Conservation (phyloP, 129 eudicot genomes). For the Ambrosia trifida region DNA sequence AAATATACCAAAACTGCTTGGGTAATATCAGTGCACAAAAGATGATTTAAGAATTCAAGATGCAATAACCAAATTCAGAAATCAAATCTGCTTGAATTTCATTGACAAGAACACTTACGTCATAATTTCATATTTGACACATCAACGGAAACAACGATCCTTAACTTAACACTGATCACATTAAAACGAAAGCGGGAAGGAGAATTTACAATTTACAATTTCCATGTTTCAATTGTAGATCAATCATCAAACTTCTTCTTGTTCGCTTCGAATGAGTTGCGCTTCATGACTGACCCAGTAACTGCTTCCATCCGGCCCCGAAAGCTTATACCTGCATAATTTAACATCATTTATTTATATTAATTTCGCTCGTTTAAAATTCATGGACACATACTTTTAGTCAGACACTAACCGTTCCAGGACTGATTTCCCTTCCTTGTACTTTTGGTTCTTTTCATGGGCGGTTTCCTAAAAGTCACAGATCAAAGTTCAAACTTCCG, state of each 20-base stretch:
- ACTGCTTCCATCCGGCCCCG: slow-evolving; percentile 10
- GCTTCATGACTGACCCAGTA: slow-evolving; percentile 12
- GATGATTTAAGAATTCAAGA: slow-evolving; percentile 6
- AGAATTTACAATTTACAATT: slow-evolving; percentile 14
- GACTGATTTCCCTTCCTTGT: slow-evolving; percentile 97
- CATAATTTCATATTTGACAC: slow-evolving; percentile 4
- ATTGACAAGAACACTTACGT: slow-evolving; percentile 8
- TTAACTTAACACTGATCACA: background rate
- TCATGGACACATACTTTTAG: slow-evolving; percentile 5
- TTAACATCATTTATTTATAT: background rate
- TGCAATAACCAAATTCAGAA: background rate
- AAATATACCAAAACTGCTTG: no score
- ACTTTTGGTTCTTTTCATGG: slow-evolving; percentile 80
- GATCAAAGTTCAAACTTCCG: background rate
- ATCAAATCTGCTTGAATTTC: background rate
- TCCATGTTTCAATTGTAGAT: background rate
- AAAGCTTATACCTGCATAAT: slow-evolving; percentile 10
- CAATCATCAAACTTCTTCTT: slow-evolving; percentile 5
- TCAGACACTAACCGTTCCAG: slow-evolving; percentile 59
- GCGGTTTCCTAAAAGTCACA: slow-evolving; percentile 69
- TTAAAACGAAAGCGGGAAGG: background rate
- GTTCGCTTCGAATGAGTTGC: slow-evolving; percentile 12
- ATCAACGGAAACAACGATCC: background rate
- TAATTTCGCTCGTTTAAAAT: background rate
- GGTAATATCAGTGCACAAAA: background rate